These are phyloP conservation scores for Agaricales sp. DNA, from an alignment of 1,284 basidiomycete species.

Conservation along the genomic window DNA sequence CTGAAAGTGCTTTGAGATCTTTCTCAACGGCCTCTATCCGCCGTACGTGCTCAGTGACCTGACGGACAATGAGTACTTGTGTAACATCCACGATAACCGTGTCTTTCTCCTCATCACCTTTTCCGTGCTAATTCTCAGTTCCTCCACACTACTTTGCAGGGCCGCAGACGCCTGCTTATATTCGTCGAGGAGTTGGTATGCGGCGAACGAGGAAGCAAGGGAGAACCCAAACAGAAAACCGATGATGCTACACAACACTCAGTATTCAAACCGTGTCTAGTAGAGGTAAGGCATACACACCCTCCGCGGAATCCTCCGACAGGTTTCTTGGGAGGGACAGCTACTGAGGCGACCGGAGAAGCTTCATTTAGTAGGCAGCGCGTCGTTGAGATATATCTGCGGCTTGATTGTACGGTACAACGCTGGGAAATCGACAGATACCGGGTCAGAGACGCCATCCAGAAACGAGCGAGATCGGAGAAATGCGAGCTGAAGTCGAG, in stretches of 20 bases:
- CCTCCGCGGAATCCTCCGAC: conserved; percentile 81
- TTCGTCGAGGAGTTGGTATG: conserved; percentile 84
- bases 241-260: conserved; percentile 64
- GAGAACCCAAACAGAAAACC: conserved; percentile 90
- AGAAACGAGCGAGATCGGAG: conserved; percentile 5
- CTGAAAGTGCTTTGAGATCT: conserved; percentile 70
- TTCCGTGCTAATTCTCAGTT: conserved; percentile 75
- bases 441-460: no score
- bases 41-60: conserved; percentile 80
- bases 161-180: conserved; percentile 80
- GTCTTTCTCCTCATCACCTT: no score
- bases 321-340: conserved; percentile 61
- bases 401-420: no score
- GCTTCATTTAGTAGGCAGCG: conserved; percentile 36
- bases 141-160: conserved; percentile 79
- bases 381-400: conserved; percentile 28
- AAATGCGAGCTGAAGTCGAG: neutral
- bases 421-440: no score
- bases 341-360: conserved; percentile 34
- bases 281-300: conserved; percentile 36
- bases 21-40: conserved; percentile 85
- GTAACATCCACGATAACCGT: neutral
- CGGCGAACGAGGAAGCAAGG: conserved; percentile 72
- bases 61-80: neutral
- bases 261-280: no score